Evolutionary conservation across 2,329 filamentous ascomycete genomes (phyloP).

Genomic region (Neopestalotiopsis sp.): DNA sequence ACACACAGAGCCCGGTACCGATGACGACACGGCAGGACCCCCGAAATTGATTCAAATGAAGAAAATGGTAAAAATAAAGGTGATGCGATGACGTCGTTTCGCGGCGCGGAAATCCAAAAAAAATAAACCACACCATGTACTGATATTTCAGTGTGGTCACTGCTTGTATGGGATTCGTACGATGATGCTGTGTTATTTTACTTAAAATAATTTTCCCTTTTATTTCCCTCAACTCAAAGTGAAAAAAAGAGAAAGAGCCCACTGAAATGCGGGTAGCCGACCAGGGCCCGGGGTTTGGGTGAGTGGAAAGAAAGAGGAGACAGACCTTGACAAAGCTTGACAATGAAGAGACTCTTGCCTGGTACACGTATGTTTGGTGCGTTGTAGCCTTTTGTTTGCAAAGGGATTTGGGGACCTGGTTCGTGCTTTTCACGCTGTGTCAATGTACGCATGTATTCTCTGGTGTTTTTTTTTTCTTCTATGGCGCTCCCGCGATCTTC

Average conservation of each 20-base stretch:
- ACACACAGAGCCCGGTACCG: slow-evolving; percentile 11
- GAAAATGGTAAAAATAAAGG: background rate
- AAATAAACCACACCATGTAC: too few species aligned
- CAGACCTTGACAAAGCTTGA: background rate
- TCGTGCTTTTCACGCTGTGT: background rate
- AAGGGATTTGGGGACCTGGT: too few species aligned
- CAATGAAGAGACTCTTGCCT: too few species aligned
- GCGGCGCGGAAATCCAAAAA: background rate
- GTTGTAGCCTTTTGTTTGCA: too few species aligned
- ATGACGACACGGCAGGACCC: slow-evolving; percentile 13
- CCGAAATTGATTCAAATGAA: background rate
- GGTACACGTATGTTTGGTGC: too few species aligned
- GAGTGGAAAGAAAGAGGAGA: background rate
- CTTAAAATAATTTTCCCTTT: background rate
- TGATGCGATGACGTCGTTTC: slow-evolving; percentile 11
- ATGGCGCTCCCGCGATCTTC: slow-evolving; percentile 3
- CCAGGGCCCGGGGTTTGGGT: background rate
- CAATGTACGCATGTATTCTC: too few species aligned
- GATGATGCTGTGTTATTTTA: background rate
- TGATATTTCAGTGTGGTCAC: background rate
- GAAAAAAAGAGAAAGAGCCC: background rate
- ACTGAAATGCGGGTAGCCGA: background rate
- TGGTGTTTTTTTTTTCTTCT: background rate
- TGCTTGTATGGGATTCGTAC: background rate
- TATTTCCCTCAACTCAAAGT: background rate